These are phyloP conservation scores for Cystobasidium tubakii DNA, from an alignment of 768 basidiomycete species.

Conservation along the genomic window DNA sequence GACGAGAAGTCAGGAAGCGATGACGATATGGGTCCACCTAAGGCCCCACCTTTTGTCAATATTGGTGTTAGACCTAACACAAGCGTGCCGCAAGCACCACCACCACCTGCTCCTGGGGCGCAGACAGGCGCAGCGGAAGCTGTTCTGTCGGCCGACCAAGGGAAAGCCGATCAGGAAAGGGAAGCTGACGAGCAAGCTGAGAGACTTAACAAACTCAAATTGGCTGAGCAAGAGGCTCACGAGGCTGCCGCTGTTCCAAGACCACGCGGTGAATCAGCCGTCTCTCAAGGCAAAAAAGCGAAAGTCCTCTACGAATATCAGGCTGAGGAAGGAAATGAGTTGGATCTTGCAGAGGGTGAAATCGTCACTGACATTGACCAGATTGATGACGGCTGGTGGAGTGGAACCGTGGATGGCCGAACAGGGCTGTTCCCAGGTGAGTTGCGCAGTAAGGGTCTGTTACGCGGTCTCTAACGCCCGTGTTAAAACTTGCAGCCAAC, in stretches of 20 bases:
- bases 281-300: conserved; percentile 58
- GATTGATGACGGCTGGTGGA: conserved; percentile 87
- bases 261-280: conserved; percentile 15
- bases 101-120: conserved; percentile 45
- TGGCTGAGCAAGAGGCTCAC: conserved; percentile 33
- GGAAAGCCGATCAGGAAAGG: conserved; percentile 27
- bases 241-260: conserved; percentile 40
- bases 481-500: conserved; percentile 58
- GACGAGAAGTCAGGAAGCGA: not conserved
- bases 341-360: conserved; percentile 72
- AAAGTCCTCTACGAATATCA: conserved; percentile 77
- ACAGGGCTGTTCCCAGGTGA: conserved; percentile 77
- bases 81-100: conserved; percentile 46
- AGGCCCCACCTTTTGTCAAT: conserved; percentile 15
- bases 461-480: not conserved
- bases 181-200: conserved; percentile 22
- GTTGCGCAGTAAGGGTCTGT: conserved; percentile 40
- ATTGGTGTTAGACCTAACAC: conserved; percentile 34
- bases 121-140: conserved; percentile 44
- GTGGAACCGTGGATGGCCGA: conserved; percentile 68
- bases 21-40: not conserved
- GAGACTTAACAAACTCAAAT: conserved; percentile 28
- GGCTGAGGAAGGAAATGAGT: conserved; percentile 78
- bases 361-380: conserved; percentile 74
- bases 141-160: conserved; percentile 43